Percentiles rank a stretch among this genome's conserved stretches.
phyloP scores from a whole-genome alignment of 1,139 yeast species.

The Suhomyces atakaporum region DNA sequence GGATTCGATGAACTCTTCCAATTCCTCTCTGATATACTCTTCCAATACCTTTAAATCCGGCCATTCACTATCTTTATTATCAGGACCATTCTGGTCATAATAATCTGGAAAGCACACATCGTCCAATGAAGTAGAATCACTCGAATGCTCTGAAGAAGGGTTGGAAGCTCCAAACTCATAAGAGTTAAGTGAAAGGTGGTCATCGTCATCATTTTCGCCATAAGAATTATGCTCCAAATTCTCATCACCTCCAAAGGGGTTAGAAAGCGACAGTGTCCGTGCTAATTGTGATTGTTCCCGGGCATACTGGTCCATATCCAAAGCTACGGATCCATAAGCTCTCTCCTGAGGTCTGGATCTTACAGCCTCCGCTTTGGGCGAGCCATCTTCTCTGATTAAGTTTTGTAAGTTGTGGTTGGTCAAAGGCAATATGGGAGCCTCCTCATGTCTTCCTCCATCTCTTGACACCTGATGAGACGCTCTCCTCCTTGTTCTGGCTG shows the following conservation, averaged over 20 bases:
- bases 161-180: constrained; percentile 58
- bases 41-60: constrained; percentile 77
- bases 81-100: constrained; percentile 31
- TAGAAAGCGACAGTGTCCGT: constrained; percentile 18
- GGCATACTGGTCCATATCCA: constrained; percentile 44
- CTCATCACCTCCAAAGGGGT: constrained; percentile 17
- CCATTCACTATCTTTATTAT: constrained; percentile 49
- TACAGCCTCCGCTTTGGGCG: constrained; percentile 12
- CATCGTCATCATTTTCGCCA: constrained; percentile 18
- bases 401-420: constrained; percentile 41
- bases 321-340: constrained; percentile 28
- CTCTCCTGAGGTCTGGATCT: not conserved
- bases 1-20: constrained; percentile 34
- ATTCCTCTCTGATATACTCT: constrained; percentile 76
- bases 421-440: constrained; percentile 28
- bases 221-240: not conserved
- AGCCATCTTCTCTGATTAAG: constrained; percentile 17
- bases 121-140: constrained; percentile 73
- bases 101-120: constrained; percentile 61
- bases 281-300: constrained; percentile 37
- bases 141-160: constrained; percentile 71
- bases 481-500: constrained; percentile 36
- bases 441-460: not conserved
- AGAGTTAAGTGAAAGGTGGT: constrained; percentile 29
- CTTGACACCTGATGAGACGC: constrained; percentile 8